Percentiles rank a stretch among this genome's conserved stretches.
Evolutionary conservation across 2,329 filamentous ascomycete genomes (phyloP).

Genomic region (Fusarium sp.): DNA sequence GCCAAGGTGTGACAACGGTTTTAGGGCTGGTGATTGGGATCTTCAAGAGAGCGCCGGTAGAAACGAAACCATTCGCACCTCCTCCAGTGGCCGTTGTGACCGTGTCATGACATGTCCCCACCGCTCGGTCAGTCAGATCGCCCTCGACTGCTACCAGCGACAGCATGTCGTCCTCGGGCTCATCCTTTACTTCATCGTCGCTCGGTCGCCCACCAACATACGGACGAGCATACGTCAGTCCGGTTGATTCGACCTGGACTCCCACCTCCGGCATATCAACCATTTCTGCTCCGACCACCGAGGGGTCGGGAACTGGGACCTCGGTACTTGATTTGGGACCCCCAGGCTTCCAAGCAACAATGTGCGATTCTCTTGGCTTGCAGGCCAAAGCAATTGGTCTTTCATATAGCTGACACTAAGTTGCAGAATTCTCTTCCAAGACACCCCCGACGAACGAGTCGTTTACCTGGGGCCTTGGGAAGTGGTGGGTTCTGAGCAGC

Average conservation of each 20-base stretch:
- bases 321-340: slow-evolving; percentile 63
- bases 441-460: slow-evolving; percentile 60
- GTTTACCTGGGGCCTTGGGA: slow-evolving; percentile 66
- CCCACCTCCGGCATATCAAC: slow-evolving; percentile 57
- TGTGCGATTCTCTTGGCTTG: slow-evolving; percentile 50
- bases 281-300: slow-evolving; percentile 56
- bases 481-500: slow-evolving; percentile 58
- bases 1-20: slow-evolving; percentile 25
- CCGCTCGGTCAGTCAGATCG: slow-evolving; percentile 45
- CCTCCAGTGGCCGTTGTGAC: slow-evolving; percentile 39
- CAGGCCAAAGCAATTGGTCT: slow-evolving; percentile 5
- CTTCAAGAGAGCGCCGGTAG: slow-evolving; percentile 37
- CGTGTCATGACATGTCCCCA: slow-evolving; percentile 48
- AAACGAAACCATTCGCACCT: slow-evolving; percentile 37
- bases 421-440: slow-evolving; percentile 61
- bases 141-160: slow-evolving; percentile 42
- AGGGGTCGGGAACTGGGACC: slow-evolving; percentile 51
- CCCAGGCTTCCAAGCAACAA: slow-evolving; percentile 65
- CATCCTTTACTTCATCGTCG: slow-evolving; percentile 61
- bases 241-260: slow-evolving; percentile 59
- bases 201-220: slow-evolving; percentile 56
- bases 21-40: slow-evolving; percentile 30
- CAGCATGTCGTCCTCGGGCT: slow-evolving; percentile 60
- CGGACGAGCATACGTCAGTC: slow-evolving; percentile 56
- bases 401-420: slow-evolving; percentile 36